Evolutionary conservation across 495 filamentous ascomycete genomes (phyloP).

Genomic region (Bathelium albidoporum): DNA sequence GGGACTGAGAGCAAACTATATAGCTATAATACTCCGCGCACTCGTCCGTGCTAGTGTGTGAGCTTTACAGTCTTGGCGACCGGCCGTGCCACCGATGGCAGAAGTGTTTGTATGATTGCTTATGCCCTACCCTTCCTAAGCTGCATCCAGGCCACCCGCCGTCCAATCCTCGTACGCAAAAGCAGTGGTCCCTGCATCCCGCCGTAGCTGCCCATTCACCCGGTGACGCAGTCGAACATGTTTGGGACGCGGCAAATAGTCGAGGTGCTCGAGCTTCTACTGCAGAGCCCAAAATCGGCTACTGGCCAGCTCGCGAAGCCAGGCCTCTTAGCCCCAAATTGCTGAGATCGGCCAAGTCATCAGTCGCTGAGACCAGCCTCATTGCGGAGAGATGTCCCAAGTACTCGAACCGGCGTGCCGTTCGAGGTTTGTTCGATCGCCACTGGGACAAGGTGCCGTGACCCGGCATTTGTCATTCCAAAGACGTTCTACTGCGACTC

Average conservation of each 20-base stretch:
- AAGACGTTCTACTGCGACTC: not conserved
- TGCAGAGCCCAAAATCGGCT: not conserved
- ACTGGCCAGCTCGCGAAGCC: not conserved
- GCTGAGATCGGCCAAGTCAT: not conserved
- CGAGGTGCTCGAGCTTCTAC: not conserved
- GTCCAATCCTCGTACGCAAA: not conserved
- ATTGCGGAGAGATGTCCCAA: not conserved
- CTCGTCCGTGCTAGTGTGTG: not conserved
- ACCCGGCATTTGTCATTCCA: not conserved
- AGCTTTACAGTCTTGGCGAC: not conserved
- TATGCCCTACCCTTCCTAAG: not conserved
- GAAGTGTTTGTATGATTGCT: not conserved
- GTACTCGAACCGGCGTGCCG: not conserved
- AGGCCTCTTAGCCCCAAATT: not conserved
- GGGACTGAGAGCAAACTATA: not conserved
- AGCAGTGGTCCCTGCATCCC: not conserved
- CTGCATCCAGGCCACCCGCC: not conserved
- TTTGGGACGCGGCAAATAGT: not conserved
- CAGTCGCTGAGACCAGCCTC: not conserved
- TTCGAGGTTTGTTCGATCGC: not conserved
- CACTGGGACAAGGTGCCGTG: not conserved
- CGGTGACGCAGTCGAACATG: not conserved
- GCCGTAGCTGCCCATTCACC: not conserved
- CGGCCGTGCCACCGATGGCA: not conserved
- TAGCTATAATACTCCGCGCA: conserved; percentile 1